These are phyloP conservation scores for Zygotorulaspora chibaensis DNA, from an alignment of 805 yeast species.

Conservation along the genomic window DNA sequence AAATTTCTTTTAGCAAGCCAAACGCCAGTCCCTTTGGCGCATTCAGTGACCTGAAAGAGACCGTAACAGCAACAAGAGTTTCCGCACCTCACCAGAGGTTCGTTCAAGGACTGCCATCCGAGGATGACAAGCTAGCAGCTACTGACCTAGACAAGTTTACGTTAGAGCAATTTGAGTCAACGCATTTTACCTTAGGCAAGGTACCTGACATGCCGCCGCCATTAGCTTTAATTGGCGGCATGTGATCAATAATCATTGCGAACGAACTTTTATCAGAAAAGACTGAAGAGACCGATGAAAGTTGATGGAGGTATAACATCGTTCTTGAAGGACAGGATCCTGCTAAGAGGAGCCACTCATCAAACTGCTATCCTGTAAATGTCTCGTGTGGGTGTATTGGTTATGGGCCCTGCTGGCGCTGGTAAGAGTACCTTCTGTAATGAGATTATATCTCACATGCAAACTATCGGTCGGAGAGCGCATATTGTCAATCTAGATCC, in stretches of 20 bases:
- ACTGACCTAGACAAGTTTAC: conserved; percentile 44
- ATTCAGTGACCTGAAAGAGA: not conserved
- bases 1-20: not conserved
- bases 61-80: not conserved
- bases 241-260: not conserved
- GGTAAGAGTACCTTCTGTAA: conserved; percentile 94
- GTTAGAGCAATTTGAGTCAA: conserved; percentile 44
- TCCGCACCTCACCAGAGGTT: conserved; percentile 20
- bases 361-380: conserved; percentile 35
- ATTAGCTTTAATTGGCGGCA: conserved; percentile 29
- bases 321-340: no score
- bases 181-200: conserved; percentile 50
- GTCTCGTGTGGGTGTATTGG: conserved; percentile 94
- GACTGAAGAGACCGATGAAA: no score
- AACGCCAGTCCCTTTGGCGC: not conserved
- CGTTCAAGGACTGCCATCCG: conserved; percentile 36
- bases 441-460: conserved; percentile 80
- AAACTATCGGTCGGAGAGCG: conserved; percentile 84
- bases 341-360: no score
- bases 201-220: conserved; percentile 79
- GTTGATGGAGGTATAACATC: no score
- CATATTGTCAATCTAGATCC: conserved; percentile 95
- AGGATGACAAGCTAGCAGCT: conserved; percentile 25
- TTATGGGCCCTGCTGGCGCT: conserved; percentile 96
- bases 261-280: not conserved